These are phyloP conservation scores for Aspergillus latus DNA, from an alignment of 2,329 filamentous ascomycete species.

Conservation along the genomic window DNA sequence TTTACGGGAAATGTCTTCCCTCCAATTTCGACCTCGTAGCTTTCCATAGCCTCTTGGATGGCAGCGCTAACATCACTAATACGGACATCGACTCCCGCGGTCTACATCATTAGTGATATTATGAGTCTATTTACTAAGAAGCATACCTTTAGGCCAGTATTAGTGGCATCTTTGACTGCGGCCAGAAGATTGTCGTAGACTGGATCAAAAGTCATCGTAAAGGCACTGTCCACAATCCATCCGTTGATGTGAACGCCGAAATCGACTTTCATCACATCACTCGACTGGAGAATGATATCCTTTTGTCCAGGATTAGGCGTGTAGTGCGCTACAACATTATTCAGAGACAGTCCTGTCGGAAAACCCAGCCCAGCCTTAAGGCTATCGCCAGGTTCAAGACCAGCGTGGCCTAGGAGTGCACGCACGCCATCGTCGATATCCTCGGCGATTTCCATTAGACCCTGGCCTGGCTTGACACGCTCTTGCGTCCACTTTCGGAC, in stretches of 20 bases:
- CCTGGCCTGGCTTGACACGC: constrained; percentile 51
- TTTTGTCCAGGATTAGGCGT: constrained; percentile 61
- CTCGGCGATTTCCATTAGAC: constrained; percentile 51
- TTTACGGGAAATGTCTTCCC: constrained; percentile 57
- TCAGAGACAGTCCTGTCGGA: constrained; percentile 56
- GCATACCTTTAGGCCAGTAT: constrained; percentile 54
- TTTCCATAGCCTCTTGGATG: constrained; percentile 64
- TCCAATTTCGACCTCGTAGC: constrained; percentile 58
- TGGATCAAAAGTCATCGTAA: constrained; percentile 73
- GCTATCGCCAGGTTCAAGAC: constrained; percentile 53
- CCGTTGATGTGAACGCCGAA: constrained; percentile 80
- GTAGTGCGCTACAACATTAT: constrained; percentile 57
- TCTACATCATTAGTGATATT: constrained; percentile 28
- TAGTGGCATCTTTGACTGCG: constrained; percentile 53
- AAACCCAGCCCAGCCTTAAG: constrained; percentile 56
- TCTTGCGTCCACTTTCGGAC: constrained; percentile 53
- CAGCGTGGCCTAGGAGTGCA: constrained; percentile 51
- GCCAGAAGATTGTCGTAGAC: constrained; percentile 72
- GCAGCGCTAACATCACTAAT: constrained; percentile 57
- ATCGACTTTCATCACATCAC: constrained; percentile 80
- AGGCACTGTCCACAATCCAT: constrained; percentile 77
- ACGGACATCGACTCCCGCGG: constrained; percentile 57
- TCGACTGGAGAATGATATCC: constrained; percentile 68
- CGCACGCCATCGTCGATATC: constrained; percentile 57
- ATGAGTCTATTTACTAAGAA: background rate